A percentile compares a stretch with the other conserved stretches of the same genome.
These are phyloP conservation scores for Geotrichum histeridarum DNA, from an alignment of 1,139 yeast genomes.

Conservation along the genomic window DNA sequence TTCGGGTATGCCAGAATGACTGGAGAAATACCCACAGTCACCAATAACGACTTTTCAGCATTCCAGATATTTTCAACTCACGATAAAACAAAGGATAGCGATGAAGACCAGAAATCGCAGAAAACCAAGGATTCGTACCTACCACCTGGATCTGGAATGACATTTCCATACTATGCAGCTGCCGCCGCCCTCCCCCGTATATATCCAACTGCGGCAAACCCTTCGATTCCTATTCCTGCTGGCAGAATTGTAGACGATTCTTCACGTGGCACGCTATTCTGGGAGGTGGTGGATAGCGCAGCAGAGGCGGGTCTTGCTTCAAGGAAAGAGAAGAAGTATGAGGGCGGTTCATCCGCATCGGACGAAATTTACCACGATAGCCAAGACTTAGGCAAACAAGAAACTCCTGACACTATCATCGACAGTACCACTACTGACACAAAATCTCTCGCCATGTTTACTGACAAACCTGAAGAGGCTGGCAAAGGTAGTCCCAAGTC, in stretches of 20 bases:
- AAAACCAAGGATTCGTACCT: background rate
- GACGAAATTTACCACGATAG: background rate
- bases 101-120: background rate
- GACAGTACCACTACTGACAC: slow-evolving; percentile 10
- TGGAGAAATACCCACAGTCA: slow-evolving; percentile 24
- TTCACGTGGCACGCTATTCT: slow-evolving; percentile 39
- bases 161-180: slow-evolving; percentile 7
- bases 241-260: slow-evolving; percentile 41
- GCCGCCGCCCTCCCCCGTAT: slow-evolving; percentile 19
- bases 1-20: slow-evolving; percentile 42
- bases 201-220: slow-evolving; percentile 26
- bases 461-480: too few species aligned
- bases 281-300: slow-evolving; percentile 34
- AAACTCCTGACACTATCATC: slow-evolving; percentile 14
- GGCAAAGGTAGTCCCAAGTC: too few species aligned
- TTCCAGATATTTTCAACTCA: background rate
- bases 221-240: slow-evolving; percentile 32
- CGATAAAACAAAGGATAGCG: background rate
- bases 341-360: too few species aligned
- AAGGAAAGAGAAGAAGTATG: too few species aligned
- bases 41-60: slow-evolving; percentile 1
- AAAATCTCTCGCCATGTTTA: too few species aligned
- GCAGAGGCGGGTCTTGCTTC: too few species aligned
- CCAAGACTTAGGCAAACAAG: slow-evolving; percentile 16
- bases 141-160: background rate